Percentiles rank a stretch among this genome's conserved stretches.
These are phyloP conservation scores for Scolecobasidium constrictum DNA, from an alignment of 2,329 filamentous ascomycete genomes.

Conservation along the genomic window DNA sequence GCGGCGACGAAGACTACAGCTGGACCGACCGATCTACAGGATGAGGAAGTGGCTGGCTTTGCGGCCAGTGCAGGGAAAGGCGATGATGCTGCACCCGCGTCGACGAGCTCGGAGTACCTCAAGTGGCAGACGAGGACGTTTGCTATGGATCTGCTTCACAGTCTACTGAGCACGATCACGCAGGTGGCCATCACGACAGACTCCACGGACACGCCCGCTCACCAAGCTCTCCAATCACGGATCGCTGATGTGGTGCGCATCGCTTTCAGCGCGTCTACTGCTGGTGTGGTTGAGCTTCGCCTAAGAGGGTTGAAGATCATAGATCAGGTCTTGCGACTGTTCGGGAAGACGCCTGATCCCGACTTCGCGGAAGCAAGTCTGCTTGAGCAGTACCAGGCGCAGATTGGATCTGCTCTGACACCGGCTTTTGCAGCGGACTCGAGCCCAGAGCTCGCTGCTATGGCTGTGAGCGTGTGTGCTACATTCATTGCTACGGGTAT, in stretches of 20 bases:
- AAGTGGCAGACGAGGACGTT: conserved; percentile 95
- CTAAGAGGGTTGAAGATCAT: conserved; percentile 91
- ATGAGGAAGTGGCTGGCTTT: conserved; percentile 95
- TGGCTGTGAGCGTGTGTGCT: conserved; percentile 96
- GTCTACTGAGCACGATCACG: conserved; percentile 67
- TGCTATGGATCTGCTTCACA: conserved; percentile 77
- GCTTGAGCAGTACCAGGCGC: conserved; percentile 94
- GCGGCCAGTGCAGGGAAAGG: conserved; percentile 58
- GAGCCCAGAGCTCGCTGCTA: conserved; percentile 86
- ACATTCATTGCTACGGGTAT: conserved; percentile 96
- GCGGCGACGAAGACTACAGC: conserved; percentile 32
- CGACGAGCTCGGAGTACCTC: conserved; percentile 65
- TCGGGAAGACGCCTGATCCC: conserved; percentile 88
- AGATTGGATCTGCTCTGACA: conserved; percentile 92
- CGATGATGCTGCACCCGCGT: conserved; percentile 26
- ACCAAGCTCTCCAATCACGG: conserved; percentile 66
- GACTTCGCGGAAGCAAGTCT: conserved; percentile 97
- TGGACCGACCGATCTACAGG: conserved; percentile 66
- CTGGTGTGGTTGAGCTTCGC: conserved; percentile 78
- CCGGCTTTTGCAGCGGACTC: conserved; percentile 94
- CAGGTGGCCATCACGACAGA: conserved; percentile 57
- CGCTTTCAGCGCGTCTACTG: conserved; percentile 94
- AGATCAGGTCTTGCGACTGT: conserved; percentile 86
- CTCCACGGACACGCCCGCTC: conserved; percentile 67
- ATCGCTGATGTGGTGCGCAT: conserved; percentile 91